Conservation (phyloP, 176 grass and related monocot genomes). For the Zea mays region Zm-B73-REFERENCE-NAM-5.0 NC_050100.1:1222501-1223000, state of each 20-base stretch:
- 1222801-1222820: slow-evolving; percentile 74
- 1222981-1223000: slow-evolving; percentile 71
- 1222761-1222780: slow-evolving; percentile 96
- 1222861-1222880: slow-evolving; percentile 83
- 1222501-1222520: slow-evolving; percentile 19
- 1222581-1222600: slow-evolving; percentile 28
- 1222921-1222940: slow-evolving; percentile 41
- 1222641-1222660: slow-evolving; percentile 33
- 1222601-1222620: slow-evolving; percentile 6
- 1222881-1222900: slow-evolving; percentile 82
- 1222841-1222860: slow-evolving; percentile 79
- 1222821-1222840: slow-evolving; percentile 67
- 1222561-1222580: slow-evolving; percentile 5
- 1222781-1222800: slow-evolving; percentile 78
- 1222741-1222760: slow-evolving; percentile 56
- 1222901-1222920: slow-evolving; percentile 73
- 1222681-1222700: neutral
- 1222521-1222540: slow-evolving; percentile 40
- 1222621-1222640: neutral
- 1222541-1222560: slow-evolving; percentile 37
- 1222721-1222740: neutral
- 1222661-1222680: neutral
- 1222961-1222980: slow-evolving; percentile 8
- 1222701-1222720: neutral
- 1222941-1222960: neutral